A percentile compares a stretch with the other conserved stretches of the same genome.
Evolutionary conservation across 139 green algal genomes (phyloP).

Genomic region (Chlamydomonas asymmetrica): DNA sequence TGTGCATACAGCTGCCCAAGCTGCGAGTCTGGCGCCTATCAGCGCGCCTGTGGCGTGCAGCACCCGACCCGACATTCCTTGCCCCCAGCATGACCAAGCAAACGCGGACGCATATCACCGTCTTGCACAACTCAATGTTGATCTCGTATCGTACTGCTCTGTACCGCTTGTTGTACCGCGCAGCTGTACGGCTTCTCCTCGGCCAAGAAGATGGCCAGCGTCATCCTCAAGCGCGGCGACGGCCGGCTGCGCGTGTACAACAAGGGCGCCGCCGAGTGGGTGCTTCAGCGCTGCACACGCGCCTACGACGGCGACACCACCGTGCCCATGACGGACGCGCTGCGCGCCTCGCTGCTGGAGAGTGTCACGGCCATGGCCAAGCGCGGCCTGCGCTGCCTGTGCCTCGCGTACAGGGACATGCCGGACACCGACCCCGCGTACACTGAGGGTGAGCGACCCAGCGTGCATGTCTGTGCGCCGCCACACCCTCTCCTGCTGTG

Average conservation of each 20-base stretch:
- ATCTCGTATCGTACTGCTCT: no score
- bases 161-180: not conserved
- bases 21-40: no score
- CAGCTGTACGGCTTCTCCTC: slow-evolving; percentile 89
- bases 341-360: slow-evolving; percentile 50
- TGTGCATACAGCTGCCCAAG: no score
- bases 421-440: slow-evolving; percentile 21
- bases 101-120: no score
- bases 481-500: no score
- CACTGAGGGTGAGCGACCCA: slow-evolving; percentile 9
- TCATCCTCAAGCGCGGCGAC: slow-evolving; percentile 66
- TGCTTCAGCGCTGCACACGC: slow-evolving; percentile 84
- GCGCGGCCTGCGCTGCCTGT: slow-evolving; percentile 85
- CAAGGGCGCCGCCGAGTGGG: slow-evolving; percentile 95
- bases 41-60: no score
- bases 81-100: no score
- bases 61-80: no score
- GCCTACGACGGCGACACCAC: no score
- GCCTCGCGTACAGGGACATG: slow-evolving; percentile 71
- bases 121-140: no score
- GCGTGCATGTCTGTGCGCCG: no score
- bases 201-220: slow-evolving; percentile 86
- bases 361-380: slow-evolving; percentile 71
- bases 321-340: slow-evolving; percentile 44
- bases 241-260: slow-evolving; percentile 79